These are phyloP conservation scores for Huntiella savannae DNA, from an alignment of 2,329 filamentous ascomycete species.

Conservation along the genomic window DNA sequence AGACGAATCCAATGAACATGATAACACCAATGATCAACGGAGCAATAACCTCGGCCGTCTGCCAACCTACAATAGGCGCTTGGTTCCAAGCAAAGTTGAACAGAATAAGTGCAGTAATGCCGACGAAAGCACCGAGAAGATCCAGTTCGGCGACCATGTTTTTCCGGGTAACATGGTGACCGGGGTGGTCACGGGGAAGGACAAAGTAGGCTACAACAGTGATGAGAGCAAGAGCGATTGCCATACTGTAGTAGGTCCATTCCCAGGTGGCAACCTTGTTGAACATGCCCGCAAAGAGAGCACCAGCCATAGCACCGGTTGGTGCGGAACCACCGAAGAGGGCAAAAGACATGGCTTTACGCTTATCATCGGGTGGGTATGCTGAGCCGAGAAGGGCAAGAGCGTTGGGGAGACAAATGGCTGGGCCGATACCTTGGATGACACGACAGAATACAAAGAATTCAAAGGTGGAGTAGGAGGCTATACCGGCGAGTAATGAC, in stretches of 20 bases:
- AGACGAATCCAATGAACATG: conserved; percentile 35
- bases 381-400: conserved; percentile 40
- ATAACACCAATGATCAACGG: conserved; percentile 37
- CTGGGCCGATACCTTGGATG: conserved; percentile 41
- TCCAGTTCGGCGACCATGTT: conserved; percentile 17
- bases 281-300: conserved; percentile 23
- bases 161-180: background rate
- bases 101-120: conserved; percentile 36
- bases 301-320: conserved; percentile 25
- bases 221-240: conserved; percentile 17
- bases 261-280: conserved; percentile 26
- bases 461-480: conserved; percentile 27
- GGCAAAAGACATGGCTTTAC: conserved; percentile 41
- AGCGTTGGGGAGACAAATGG: conserved; percentile 43
- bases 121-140: conserved; percentile 22
- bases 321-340: conserved; percentile 29
- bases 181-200: conserved; percentile 17
- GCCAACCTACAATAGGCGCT: conserved; percentile 40
- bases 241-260: conserved; percentile 27
- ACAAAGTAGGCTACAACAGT: conserved; percentile 17
- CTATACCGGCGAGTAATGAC: conserved; percentile 28
- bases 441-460: conserved; percentile 22
- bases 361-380: conserved; percentile 31
- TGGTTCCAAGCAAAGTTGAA: conserved; percentile 53
- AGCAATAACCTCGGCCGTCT: conserved; percentile 33